Evolutionary conservation across 2,329 filamentous ascomycete species (phyloP), one percentile per base, ranked within the genome.

Genomic region (Beauveria australis): DNA sequence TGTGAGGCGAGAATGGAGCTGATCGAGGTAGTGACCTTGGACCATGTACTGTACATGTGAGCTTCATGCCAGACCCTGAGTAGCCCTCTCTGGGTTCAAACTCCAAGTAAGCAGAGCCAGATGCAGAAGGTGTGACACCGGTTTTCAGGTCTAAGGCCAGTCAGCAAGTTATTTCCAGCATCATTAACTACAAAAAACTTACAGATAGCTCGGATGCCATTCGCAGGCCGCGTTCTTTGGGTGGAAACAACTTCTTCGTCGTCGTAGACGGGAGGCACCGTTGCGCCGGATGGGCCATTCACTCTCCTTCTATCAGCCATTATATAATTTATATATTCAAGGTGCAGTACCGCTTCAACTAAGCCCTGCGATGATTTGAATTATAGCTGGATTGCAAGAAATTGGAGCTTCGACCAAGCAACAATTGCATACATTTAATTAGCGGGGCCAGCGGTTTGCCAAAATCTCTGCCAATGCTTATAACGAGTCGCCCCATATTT

Each of bases 1-100:
- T 85, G 68, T 96, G 92, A 10, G 94, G 91, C 57, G 91, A 94
- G 76, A 97, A 99, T 1, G 91, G 88, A 30, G 91, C 91, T 60
- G 90, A 95, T 71, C 92, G 86, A 37, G 93, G 92, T 47, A 99
- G 82, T 26, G 94, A 92, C 66, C 92, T 87, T 3, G 94, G 94
- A 1, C 94, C 94, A 75, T 97, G 93, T 59, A 97, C 91, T 12
- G 91, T 92, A 73, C 92, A 96, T 64, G 88, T 89, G 63, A 99
- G 85, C 74, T 99, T 99, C 70, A 97, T 82, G 56, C 90, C 89
- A 43, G 87, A 85, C 51, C 84, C 69, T 5, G 64, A 76, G 61
- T 77, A 75, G 40, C 73, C 71, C 70, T 73, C 75, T 60, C 76
- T 79, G 65, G 74, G 76, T 67, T 83, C 82, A 53, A 88, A 76